Conservation (phyloP, 441 rosid genomes). For the Populus hybrid region DNA sequence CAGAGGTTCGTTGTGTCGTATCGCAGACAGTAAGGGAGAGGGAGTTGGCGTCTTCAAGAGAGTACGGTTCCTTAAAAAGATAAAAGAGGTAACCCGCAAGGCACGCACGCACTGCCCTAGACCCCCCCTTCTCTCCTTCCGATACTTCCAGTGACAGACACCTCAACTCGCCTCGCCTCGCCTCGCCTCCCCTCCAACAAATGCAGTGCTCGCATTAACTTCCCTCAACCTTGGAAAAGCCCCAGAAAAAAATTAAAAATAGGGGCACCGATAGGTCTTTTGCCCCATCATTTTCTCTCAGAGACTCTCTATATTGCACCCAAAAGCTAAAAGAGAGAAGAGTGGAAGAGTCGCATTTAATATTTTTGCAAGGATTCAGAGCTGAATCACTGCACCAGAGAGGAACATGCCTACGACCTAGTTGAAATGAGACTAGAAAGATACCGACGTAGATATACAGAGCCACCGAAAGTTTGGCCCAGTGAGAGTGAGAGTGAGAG, state of each 20-base stretch:
- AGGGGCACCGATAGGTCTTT: background rate
- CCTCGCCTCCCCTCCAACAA: background rate
- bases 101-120: conserved; percentile 25
- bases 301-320: background rate
- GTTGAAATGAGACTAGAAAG: background rate
- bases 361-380: background rate
- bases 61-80: background rate
- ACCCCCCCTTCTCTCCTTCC: background rate
- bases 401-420: conserved; percentile 7
- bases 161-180: background rate
- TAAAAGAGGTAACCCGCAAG: conserved; percentile 39
- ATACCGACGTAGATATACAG: too few species aligned
- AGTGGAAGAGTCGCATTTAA: background rate
- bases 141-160: background rate
- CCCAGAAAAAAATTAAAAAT: background rate
- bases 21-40: conserved; percentile 23
- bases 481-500: background rate
- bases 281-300: background rate
- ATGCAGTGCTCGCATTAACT: background rate
- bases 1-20: conserved; percentile 26
- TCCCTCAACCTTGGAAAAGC: conserved; percentile 6
- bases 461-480: conserved; percentile 6
- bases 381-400: background rate
- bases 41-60: background rate
- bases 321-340: background rate